Evolutionary conservation across 2,329 filamentous ascomycete species (phyloP), one percentile per base, ranked within the genome.

Genomic region (Trichothecium roseum): DNA sequence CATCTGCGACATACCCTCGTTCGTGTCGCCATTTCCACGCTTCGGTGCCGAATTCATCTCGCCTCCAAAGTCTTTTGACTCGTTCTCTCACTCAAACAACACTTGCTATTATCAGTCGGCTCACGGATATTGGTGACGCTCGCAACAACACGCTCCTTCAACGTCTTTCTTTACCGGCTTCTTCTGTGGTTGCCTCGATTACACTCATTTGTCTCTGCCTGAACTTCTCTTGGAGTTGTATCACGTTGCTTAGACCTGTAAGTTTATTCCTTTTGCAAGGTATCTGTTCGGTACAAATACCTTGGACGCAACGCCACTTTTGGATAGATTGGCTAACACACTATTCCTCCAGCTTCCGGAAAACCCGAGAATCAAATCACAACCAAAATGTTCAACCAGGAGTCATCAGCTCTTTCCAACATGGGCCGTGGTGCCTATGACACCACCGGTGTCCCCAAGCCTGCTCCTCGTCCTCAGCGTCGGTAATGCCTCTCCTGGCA

Each of bases 401-500:
- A 49, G 39, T 51, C 52, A 35, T 51, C 53, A 40, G 51, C 45
- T 41, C 49, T 51, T 34, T 51, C 45, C 54, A 65, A 69, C 51
- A 68, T 68, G 63, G 67, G 63, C 41, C 59, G 67, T 39, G 66
- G 67, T 39, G 66, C 64, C 43, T 71, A 71, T 47, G 67, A 71
- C 45, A 68, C 64, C 42, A 69, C 66, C 17, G 64, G 64, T 32
- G 55, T 68, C 17, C 55, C 59, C 39, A 69, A 69, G 54, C 66
- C 66, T 37, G 59, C 60, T 18, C 61, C 60, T 36, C 57, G 55
- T 34, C 60, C 60, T 35, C 57, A 60, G 50, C 59, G 57, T 37
- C 54, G 46, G 47, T 63, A 55, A 58, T 42, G 34, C 33, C n/a
- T 13, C 8, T 32, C 13, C 4, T 18, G 30, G 26, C 18, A 34